These are phyloP conservation scores for Agaricus blazei DNA, from an alignment of 768 basidiomycete species.

Conservation along the genomic window DNA sequence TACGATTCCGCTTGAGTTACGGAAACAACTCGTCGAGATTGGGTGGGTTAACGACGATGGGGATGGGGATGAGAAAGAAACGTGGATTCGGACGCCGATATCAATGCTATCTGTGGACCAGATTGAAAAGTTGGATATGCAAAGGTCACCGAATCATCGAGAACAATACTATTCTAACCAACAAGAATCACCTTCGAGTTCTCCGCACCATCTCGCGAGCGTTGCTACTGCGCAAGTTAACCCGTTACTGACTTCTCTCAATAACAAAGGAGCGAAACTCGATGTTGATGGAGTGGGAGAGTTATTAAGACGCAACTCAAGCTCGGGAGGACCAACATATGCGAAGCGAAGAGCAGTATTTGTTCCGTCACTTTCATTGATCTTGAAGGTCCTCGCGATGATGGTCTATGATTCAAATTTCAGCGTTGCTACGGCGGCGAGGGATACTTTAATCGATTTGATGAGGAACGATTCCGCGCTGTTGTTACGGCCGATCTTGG, in stretches of 20 bases:
- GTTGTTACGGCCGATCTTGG: slow-evolving; percentile 58
- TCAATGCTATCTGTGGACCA: slow-evolving; percentile 56
- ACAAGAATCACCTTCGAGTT: slow-evolving; percentile 15
- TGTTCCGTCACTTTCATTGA: slow-evolving; percentile 49
- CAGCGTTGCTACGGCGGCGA: slow-evolving; percentile 50
- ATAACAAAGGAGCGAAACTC: neutral
- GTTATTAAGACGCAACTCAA: slow-evolving; percentile 55
- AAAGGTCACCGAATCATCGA: slow-evolving; percentile 12
- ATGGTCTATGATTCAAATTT: slow-evolving; percentile 51
- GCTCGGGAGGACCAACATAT: slow-evolving; percentile 38
- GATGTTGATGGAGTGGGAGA: slow-evolving; percentile 20
- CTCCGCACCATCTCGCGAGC: slow-evolving; percentile 26
- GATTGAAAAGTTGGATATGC: slow-evolving; percentile 44
- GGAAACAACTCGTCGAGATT: slow-evolving; percentile 63
- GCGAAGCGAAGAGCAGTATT: slow-evolving; percentile 64
- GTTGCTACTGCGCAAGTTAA: slow-evolving; percentile 8
- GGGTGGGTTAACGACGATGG: slow-evolving; percentile 62
- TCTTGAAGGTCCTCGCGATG: slow-evolving; percentile 50
- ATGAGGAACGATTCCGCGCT: slow-evolving; percentile 74
- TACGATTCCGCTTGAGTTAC: slow-evolving; percentile 58
- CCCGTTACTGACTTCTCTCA: neutral
- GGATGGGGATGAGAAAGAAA: slow-evolving; percentile 47
- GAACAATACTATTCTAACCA: slow-evolving; percentile 2
- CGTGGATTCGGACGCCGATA: slow-evolving; percentile 61
- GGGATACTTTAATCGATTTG: slow-evolving; percentile 52